These are phyloP conservation scores for Suhomyces canberraensis DNA, from an alignment of 805 yeast species.

Conservation along the genomic window DNA sequence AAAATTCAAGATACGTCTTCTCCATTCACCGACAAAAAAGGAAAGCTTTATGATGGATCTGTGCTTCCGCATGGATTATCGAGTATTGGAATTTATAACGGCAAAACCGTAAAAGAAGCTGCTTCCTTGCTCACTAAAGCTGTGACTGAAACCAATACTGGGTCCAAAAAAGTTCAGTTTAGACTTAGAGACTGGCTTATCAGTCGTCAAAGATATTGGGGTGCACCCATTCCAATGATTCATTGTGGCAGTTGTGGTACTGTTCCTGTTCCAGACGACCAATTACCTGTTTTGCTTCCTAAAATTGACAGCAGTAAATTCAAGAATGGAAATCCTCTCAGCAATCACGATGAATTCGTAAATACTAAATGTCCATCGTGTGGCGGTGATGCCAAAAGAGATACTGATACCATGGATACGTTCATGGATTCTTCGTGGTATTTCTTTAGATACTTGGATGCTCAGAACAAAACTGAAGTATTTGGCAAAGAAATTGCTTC, in stretches of 20 bases:
- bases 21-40: slow-evolving; percentile 52
- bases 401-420: slow-evolving; percentile 98
- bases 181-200: slow-evolving; percentile 91
- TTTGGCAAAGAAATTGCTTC: slow-evolving; percentile 53
- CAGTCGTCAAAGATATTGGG: slow-evolving; percentile 96
- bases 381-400: slow-evolving; percentile 69
- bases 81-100: slow-evolving; percentile 41
- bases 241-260: slow-evolving; percentile 85
- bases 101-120: slow-evolving; percentile 52
- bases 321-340: slow-evolving; percentile 64
- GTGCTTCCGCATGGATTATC: slow-evolving; percentile 23
- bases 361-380: slow-evolving; percentile 81
- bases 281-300: slow-evolving; percentile 83
- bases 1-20: slow-evolving; percentile 28
- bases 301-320: slow-evolving; percentile 49
- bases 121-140: slow-evolving; percentile 40
- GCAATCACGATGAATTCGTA: slow-evolving; percentile 63
- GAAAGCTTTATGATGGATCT: slow-evolving; percentile 31
- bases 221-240: slow-evolving; percentile 94
- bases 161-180: slow-evolving; percentile 49
- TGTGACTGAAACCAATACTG: slow-evolving; percentile 41
- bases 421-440: slow-evolving; percentile 99
- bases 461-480: slow-evolving; percentile 54
- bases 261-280: slow-evolving; percentile 86
- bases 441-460: slow-evolving; percentile 77